A percentile compares a stretch with the other conserved stretches of the same genome.
phyloP scores from a whole-genome alignment of 176 grass and related monocot genomes.

The Lolium rigidum region DNA sequence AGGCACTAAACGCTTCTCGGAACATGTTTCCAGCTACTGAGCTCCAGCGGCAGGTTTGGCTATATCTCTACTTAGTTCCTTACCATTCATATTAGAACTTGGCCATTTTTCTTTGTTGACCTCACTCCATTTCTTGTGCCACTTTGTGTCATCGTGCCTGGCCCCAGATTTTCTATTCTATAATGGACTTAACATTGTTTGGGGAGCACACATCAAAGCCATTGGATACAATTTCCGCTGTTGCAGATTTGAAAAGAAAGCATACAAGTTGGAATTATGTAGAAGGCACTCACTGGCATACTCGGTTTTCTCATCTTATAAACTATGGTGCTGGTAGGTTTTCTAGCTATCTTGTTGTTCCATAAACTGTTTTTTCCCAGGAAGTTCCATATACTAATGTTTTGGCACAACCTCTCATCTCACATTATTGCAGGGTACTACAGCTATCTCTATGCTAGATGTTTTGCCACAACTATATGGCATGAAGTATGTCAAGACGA shows the following conservation, averaged over 20 bases:
- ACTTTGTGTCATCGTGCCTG: constrained; percentile 10
- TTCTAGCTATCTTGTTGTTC: constrained; percentile 12
- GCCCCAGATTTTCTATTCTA: constrained; percentile 86
- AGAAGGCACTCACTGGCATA: constrained; percentile 86
- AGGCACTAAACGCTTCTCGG: constrained; percentile 76
- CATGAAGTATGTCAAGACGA: constrained; percentile 76
- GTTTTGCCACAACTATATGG: constrained; percentile 93
- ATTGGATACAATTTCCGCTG: constrained; percentile 76
- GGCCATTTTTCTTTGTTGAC: not conserved
- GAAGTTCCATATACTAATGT: not conserved
- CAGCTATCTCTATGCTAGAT: constrained; percentile 93
- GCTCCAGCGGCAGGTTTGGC: constrained; percentile 85
- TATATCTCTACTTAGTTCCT: constrained; percentile 18
- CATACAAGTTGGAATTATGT: constrained; percentile 85
- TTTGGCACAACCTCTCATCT: constrained; percentile 8
- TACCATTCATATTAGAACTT: not conserved
- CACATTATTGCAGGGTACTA: constrained; percentile 72
- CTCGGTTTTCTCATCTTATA: constrained; percentile 85
- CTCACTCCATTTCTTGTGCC: constrained; percentile 8
- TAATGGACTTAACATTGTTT: constrained; percentile 89
- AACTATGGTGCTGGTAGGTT: constrained; percentile 85
- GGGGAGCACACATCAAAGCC: constrained; percentile 69
- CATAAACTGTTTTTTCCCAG: not conserved
- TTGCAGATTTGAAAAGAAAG: constrained; percentile 76
- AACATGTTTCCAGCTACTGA: constrained; percentile 88